These are phyloP conservation scores for Pseudocercospora eumusae DNA, from an alignment of 2,329 filamentous ascomycete species.

Conservation along the genomic window DNA sequence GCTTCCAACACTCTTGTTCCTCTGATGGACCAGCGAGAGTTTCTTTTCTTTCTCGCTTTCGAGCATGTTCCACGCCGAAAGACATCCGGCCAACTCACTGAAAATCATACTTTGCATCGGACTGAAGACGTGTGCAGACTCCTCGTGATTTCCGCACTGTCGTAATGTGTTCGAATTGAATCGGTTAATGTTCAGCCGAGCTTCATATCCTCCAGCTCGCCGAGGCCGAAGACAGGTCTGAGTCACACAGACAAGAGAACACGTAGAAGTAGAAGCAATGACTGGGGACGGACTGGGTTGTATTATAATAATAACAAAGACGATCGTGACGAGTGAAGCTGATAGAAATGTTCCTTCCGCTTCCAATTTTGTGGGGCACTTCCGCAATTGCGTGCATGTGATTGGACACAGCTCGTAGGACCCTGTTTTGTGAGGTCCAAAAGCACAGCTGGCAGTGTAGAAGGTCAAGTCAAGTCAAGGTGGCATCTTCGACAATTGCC, in stretches of 20 bases:
- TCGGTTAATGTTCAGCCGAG: background rate
- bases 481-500: background rate
- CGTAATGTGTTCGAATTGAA: background rate
- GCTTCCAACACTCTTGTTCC: too few relatives aligned
- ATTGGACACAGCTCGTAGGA: slow-evolving; percentile 1
- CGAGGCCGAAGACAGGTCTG: background rate
- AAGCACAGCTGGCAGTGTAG: slow-evolving; percentile 6
- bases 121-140: background rate
- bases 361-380: background rate
- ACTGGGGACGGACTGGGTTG: background rate
- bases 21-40: too few relatives aligned
- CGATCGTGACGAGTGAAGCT: slow-evolving; percentile 2
- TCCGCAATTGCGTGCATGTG: background rate
- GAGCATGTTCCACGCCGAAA: too few relatives aligned
- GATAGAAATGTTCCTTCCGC: slow-evolving; percentile 1
- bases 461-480: slow-evolving; percentile 6
- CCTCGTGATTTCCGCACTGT: background rate
- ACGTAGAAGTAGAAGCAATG: background rate
- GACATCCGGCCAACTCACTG: too few relatives aligned
- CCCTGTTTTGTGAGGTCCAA: background rate
- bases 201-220: background rate
- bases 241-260: background rate
- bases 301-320: too few relatives aligned
- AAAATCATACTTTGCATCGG: background rate
- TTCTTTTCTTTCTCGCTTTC: too few relatives aligned